Conservation (phyloP, 2,329 filamentous ascomycete species). For the Alternaria sp. region DNA sequence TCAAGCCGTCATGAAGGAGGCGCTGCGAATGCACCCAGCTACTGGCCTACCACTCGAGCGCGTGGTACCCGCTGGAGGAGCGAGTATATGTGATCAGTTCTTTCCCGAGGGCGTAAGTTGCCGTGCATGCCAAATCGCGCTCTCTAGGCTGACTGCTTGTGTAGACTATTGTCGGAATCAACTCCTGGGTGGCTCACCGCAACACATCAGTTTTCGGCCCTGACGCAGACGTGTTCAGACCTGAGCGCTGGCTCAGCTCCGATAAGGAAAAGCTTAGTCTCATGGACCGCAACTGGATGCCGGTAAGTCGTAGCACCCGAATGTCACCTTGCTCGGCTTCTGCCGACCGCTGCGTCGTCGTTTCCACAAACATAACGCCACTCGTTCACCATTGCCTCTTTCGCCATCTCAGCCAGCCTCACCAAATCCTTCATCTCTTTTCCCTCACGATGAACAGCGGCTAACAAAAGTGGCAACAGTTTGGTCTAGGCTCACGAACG, state of each 20-base stretch:
- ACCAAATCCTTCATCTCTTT: background rate
- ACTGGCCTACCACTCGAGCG: slow-evolving; percentile 29
- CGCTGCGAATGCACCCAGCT: slow-evolving; percentile 31
- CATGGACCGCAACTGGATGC: slow-evolving; percentile 28
- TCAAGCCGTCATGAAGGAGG: slow-evolving; percentile 37
- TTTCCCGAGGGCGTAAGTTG: slow-evolving; percentile 24
- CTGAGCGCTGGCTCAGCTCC: slow-evolving; percentile 27
- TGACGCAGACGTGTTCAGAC: slow-evolving; percentile 24
- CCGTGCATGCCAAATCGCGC: background rate
- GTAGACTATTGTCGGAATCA: slow-evolving; percentile 27
- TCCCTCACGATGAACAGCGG: background rate
- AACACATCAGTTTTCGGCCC: slow-evolving; percentile 20
- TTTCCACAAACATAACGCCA: background rate
- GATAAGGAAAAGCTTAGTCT: slow-evolving; percentile 16
- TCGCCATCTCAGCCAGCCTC: background rate
- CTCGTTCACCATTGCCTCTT: background rate
- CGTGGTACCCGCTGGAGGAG: slow-evolving; percentile 27
- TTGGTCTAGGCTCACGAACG: slow-evolving; percentile 24
- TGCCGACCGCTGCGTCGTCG: background rate
- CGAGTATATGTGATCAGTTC: slow-evolving; percentile 14
- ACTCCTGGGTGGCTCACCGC: slow-evolving; percentile 28
- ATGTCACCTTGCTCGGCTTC: background rate
- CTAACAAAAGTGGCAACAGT: slow-evolving; percentile 9
- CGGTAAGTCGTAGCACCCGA: slow-evolving; percentile 11
- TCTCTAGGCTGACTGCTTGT: background rate